Conservation (phyloP, 2,329 filamentous ascomycete genomes). For the Tolypocladium inflatum region DNA sequence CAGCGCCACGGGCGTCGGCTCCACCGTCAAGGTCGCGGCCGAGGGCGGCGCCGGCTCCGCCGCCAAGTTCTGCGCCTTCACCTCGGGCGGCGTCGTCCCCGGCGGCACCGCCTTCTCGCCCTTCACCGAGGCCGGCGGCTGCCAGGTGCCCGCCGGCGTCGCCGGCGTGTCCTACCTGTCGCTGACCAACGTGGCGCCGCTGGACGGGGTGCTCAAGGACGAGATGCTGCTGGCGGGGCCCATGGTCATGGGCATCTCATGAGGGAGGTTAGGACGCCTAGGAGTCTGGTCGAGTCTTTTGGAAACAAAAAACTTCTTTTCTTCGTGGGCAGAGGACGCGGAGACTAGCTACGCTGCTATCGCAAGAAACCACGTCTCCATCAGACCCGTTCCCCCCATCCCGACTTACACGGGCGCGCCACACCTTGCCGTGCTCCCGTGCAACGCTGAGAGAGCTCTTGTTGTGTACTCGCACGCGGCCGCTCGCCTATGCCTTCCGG, state of each 20-base stretch:
- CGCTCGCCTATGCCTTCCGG: too few species aligned
- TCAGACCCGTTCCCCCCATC: neutral
- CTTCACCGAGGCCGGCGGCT: slow-evolving; percentile 42
- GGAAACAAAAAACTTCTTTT: slow-evolving; percentile 1
- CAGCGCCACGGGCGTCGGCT: slow-evolving; percentile 23
- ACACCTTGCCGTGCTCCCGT: neutral
- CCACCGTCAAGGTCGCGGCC: slow-evolving; percentile 32
- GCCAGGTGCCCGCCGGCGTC: slow-evolving; percentile 52
- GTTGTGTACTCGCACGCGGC: too few species aligned
- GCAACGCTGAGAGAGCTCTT: too few species aligned
- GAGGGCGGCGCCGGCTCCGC: slow-evolving; percentile 29
- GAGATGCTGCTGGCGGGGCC: slow-evolving; percentile 58
- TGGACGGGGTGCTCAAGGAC: slow-evolving; percentile 45
- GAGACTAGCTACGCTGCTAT: neutral
- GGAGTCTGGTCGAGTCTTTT: neutral
- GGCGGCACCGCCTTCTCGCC: slow-evolving; percentile 51
- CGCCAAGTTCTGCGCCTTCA: slow-evolving; percentile 57
- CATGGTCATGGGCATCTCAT: slow-evolving; percentile 40
- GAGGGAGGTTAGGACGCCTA: neutral
- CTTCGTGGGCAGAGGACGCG: neutral
- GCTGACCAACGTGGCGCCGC: slow-evolving; percentile 45
- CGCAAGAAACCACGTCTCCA: neutral
- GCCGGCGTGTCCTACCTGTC: slow-evolving; percentile 59
- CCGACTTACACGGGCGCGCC: neutral
- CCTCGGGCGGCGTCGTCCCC: slow-evolving; percentile 45